These are phyloP conservation scores for Aspergillus felis DNA, from an alignment of 2,329 filamentous ascomycete species.

Conservation along the genomic window DNA sequence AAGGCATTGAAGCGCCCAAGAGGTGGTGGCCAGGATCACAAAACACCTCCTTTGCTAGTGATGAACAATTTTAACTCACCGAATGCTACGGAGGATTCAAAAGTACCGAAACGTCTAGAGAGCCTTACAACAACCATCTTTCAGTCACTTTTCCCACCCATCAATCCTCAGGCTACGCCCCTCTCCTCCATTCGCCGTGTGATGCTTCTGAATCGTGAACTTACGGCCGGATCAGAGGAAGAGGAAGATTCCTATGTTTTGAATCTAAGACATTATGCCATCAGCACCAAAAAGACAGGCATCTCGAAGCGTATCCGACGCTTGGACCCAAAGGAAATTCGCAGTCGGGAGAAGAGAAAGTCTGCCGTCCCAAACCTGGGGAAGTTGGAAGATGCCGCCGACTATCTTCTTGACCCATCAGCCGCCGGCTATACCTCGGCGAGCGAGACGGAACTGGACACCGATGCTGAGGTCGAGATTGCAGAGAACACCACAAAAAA, in stretches of 20 bases:
- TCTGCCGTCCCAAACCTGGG: slow-evolving; percentile 77
- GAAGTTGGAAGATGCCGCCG: slow-evolving; percentile 86
- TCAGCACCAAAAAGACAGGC: slow-evolving; percentile 81
- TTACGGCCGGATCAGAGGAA: slow-evolving; percentile 33
- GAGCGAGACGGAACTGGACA: slow-evolving; percentile 88
- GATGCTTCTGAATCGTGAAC: slow-evolving; percentile 81
- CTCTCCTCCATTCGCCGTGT: slow-evolving; percentile 90
- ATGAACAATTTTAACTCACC: slow-evolving; percentile 95
- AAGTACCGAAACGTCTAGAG: slow-evolving; percentile 91
- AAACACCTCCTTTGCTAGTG: slow-evolving; percentile 82
- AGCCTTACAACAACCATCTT: slow-evolving; percentile 89
- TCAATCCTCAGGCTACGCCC: slow-evolving; percentile 85
- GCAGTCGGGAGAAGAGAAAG: slow-evolving; percentile 64
- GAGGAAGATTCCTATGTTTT: slow-evolving; percentile 69
- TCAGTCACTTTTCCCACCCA: slow-evolving; percentile 91
- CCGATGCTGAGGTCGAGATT: slow-evolving; percentile 92
- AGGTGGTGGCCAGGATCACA: slow-evolving; percentile 78
- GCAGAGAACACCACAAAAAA: slow-evolving; percentile 52
- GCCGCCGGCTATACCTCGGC: slow-evolving; percentile 87
- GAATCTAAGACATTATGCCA: slow-evolving; percentile 90
- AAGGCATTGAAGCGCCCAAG: slow-evolving; percentile 78
- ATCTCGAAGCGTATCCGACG: slow-evolving; percentile 79
- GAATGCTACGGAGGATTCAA: slow-evolving; percentile 50
- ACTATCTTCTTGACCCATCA: slow-evolving; percentile 80
- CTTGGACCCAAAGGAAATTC: slow-evolving; percentile 79